Conservation (phyloP, 1,139 yeast genomes). For the Waltiozyma sp. region DNA sequence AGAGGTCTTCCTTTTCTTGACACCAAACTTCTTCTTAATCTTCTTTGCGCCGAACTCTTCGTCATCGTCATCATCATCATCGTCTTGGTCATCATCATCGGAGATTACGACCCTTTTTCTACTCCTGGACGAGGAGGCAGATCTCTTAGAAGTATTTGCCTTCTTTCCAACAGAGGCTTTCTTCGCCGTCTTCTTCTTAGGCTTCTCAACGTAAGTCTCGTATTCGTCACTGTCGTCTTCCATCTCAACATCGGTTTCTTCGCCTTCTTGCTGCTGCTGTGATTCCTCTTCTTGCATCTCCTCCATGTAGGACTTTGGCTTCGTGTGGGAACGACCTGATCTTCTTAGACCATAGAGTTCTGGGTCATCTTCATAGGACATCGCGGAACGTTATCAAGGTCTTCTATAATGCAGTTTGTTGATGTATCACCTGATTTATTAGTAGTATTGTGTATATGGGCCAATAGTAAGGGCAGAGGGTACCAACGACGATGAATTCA, state of each 20-base stretch:
- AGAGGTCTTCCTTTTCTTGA: slow-evolving; percentile 12
- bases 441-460: background rate
- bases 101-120: background rate
- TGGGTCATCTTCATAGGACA: slow-evolving; percentile 42
- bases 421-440: background rate
- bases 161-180: slow-evolving; percentile 11
- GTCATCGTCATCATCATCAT: slow-evolving; percentile 18
- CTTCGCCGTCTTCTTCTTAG: slow-evolving; percentile 1
- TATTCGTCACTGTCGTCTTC: slow-evolving; percentile 16
- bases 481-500: background rate
- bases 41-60: slow-evolving; percentile 23
- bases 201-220: slow-evolving; percentile 3
- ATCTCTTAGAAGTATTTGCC: slow-evolving; percentile 8
- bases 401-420: background rate
- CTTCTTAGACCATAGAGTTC: slow-evolving; percentile 88
- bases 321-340: slow-evolving; percentile 58
- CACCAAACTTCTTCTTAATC: slow-evolving; percentile 15
- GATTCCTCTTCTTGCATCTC: slow-evolving; percentile 9
- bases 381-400: background rate
- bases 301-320: slow-evolving; percentile 14
- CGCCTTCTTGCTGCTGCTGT: slow-evolving; percentile 20
- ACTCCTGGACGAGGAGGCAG: background rate
- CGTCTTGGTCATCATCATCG: slow-evolving; percentile 18
- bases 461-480: background rate
- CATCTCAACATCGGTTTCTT: slow-evolving; percentile 19